These are phyloP conservation scores for Lactuca sativa DNA, from an alignment of 129 eudicot species.

Conservation along the genomic window DNA sequence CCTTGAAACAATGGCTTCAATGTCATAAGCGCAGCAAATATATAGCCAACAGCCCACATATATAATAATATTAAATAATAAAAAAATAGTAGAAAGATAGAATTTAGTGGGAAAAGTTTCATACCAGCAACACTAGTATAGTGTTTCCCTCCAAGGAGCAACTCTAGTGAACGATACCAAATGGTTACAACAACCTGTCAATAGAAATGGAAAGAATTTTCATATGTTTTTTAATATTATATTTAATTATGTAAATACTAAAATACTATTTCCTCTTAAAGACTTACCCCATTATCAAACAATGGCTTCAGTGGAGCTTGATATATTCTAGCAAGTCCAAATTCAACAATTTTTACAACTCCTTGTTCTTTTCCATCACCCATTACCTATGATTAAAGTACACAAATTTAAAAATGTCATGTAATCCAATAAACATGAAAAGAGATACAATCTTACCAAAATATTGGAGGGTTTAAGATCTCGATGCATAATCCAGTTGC, in stretches of 20 bases:
- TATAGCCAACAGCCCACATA: conserved; percentile 99
- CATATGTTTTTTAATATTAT: no score
- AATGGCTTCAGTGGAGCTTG: conserved; percentile 95
- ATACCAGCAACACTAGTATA: conserved; percentile 99
- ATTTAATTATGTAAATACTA: no score
- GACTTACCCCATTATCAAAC: conserved; percentile 82
- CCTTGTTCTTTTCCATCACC: conserved; percentile 99
- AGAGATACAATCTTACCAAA: conserved; percentile 51
- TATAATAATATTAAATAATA: conserved; percentile 37
- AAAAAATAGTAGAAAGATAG: neutral
- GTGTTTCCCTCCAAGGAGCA: conserved; percentile 96
- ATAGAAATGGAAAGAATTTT: neutral
- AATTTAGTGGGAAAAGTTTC: conserved; percentile 26
- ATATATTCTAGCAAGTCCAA: conserved; percentile 94
- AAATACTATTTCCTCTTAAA: neutral
- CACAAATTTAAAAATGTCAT: neutral
- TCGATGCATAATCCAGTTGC: conserved; percentile 98
- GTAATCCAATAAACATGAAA: neutral
- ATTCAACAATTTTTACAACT: conserved; percentile 94
- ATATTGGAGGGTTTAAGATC: conserved; percentile 99
- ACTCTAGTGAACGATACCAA: conserved; percentile 99
- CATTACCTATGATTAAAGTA: conserved; percentile 63
- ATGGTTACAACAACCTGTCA: conserved; percentile 93
- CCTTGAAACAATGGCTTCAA: conserved; percentile 70
- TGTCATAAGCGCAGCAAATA: conserved; percentile 95